Base-by-base conservation (phyloP, 352 stramenopile species). In the Aphanomyces invadans region DNA sequence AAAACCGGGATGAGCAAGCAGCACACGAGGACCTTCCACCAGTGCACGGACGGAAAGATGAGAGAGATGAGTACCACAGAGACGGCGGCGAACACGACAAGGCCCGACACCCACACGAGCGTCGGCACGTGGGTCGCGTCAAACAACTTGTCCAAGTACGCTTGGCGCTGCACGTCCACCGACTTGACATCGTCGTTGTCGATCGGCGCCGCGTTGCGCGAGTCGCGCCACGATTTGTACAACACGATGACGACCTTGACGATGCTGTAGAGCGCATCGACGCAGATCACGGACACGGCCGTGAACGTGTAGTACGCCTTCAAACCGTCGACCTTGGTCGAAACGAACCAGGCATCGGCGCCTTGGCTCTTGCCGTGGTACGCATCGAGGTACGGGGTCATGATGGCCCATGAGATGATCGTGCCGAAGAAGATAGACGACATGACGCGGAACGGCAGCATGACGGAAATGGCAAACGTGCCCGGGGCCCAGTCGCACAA, bases 221-320 rank as follows among this genome's bases (percentile, higher is more conserved):
- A n/a, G n/a, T n/a, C n/a, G n/a, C n/a, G n/a, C n/a, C n/a, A 56
- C 12, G 57, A 19, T 26, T 65, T 65, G 38, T 26, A 26, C n/a
- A 65, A 42, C 19, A 65, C 42, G 23, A 55, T 33, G 21, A 11
- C 57, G 31, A 65, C 42, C 21, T 65, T 65, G 45, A 54, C 33
- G 21, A 65, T 65, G 23, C 23, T 42, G 57, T 65, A 65, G 25
- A 65, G 33, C 23, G 57, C 57, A 23, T 65, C 57, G 28, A 65
- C 42, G 10, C 57, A 65, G 21, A 65, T 65, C 36, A 65, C 55
- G 4, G 57, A 11, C 9, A 65, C 57, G 38, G 57, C 57, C 25
- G 57, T 65, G 29, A 65, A 65, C 4, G 57, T 65, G 57, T 65
- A 65, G 57, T 65, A 65, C n/a, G 11, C 57, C 38, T 65, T 65